Evolutionary conservation across 2,329 filamentous ascomycete species (phyloP).

Genomic region (Arthrobotrys sinensis): DNA sequence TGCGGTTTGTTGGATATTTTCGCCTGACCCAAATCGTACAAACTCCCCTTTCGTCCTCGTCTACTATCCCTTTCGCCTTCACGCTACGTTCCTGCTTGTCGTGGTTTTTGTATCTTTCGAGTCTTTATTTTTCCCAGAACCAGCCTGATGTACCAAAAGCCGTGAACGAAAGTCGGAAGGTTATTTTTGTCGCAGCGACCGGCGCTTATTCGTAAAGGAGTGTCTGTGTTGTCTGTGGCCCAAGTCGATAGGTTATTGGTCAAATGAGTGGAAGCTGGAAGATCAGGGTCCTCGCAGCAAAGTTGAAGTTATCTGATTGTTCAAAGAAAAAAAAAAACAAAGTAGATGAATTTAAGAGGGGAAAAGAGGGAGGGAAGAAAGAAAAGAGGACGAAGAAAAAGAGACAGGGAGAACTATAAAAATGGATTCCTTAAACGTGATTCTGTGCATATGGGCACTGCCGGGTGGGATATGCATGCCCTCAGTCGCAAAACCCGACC

Average conservation of each 20-base stretch:
- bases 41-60: conserved; percentile 9
- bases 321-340: conserved; percentile 45
- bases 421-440: conserved; percentile 47
- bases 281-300: conserved; percentile 27
- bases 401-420: conserved; percentile 56
- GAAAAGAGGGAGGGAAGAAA: conserved; percentile 23
- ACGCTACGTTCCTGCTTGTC: conserved; percentile 1
- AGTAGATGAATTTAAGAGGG: conserved; percentile 15
- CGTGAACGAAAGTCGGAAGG: conserved; percentile 45
- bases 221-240: conserved; percentile 37
- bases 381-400: conserved; percentile 10
- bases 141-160: conserved; percentile 54
- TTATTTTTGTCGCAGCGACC: conserved; percentile 53
- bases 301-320: conserved; percentile 26
- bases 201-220: conserved; percentile 55
- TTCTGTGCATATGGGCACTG: conserved; percentile 14
- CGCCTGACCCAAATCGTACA: conserved; percentile 5
- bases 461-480: conserved; percentile 40
- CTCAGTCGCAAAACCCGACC: conserved; percentile 39
- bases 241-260: conserved; percentile 17
- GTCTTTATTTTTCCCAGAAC: conserved; percentile 43
- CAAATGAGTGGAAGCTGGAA: conserved; percentile 58
- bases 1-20: conserved; percentile 30
- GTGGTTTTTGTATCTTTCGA: conserved; percentile 21
- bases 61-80: conserved; percentile 15